A percentile compares a stretch with the other conserved stretches of the same genome.
Conservation (phyloP, 768 basidiomycete genomes). For the Phlebiopsis flavidoalba region DNA sequence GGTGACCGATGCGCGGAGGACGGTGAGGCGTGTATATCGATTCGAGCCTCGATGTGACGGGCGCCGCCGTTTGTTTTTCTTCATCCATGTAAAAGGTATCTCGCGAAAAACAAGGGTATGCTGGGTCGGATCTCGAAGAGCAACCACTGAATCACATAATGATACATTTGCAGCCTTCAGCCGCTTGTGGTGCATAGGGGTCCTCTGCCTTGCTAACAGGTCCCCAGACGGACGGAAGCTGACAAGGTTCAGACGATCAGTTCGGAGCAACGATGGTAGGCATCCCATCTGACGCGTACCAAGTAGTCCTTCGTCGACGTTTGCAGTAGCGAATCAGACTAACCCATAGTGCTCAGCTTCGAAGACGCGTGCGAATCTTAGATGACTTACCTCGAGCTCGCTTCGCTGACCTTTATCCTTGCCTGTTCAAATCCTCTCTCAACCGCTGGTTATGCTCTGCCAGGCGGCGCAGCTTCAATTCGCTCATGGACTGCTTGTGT, state of each 20-base stretch:
- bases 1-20: neutral
- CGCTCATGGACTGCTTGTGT: slow-evolving; percentile 69
- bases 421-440: slow-evolving; percentile 66
- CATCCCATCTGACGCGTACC: slow-evolving; percentile 29
- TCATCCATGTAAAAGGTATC: neutral
- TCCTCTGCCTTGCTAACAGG: slow-evolving; percentile 89
- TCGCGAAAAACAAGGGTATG: neutral
- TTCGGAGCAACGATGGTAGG: neutral
- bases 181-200: slow-evolving; percentile 72
- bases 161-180: slow-evolving; percentile 21
- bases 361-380: neutral
- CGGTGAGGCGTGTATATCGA: neutral
- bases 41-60: neutral
- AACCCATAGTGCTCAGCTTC: neutral
- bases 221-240: slow-evolving; percentile 98
- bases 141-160: slow-evolving; percentile 20
- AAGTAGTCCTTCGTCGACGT: slow-evolving; percentile 67
- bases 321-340: slow-evolving; percentile 75
- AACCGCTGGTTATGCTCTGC: slow-evolving; percentile 72
- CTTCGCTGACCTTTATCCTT: slow-evolving; percentile 69
- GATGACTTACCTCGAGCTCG: slow-evolving; percentile 50
- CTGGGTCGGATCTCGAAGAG: neutral
- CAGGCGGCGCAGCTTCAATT: slow-evolving; percentile 75
- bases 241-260: slow-evolving; percentile 7
- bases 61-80: neutral